Evolutionary conservation across 2,329 filamentous ascomycete genomes (phyloP).

Genomic region (Penicillium italicum): DNA sequence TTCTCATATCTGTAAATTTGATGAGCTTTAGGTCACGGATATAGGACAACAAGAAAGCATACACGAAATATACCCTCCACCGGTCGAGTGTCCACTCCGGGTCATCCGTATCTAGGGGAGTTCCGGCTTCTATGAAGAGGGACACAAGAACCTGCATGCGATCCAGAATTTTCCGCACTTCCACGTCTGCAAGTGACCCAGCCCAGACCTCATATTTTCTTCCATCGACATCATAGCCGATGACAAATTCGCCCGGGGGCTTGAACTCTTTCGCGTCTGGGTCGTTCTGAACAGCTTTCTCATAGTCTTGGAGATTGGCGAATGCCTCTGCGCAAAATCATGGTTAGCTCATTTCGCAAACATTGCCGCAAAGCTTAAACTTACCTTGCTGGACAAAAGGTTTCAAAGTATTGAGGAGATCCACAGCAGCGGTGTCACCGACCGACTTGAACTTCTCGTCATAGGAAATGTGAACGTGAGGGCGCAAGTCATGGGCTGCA

Average conservation of each 20-base stretch:
- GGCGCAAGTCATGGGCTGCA: conserved; percentile 70
- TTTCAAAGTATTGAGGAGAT: conserved; percentile 63
- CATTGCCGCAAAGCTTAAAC: conserved; percentile 21
- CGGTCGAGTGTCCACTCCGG: conserved; percentile 70
- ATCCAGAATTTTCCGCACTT: conserved; percentile 67
- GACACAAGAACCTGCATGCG: conserved; percentile 80
- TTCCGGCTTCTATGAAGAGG: conserved; percentile 92
- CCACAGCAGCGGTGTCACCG: conserved; percentile 64
- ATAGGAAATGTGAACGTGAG: conserved; percentile 68
- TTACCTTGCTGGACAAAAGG: conserved; percentile 65
- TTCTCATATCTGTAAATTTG: conserved; percentile 53
- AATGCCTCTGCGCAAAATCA: conserved; percentile 58
- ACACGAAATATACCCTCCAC: conserved; percentile 91
- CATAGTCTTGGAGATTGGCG: conserved; percentile 59
- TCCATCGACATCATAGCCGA: conserved; percentile 59
- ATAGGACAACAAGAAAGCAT: conserved; percentile 31
- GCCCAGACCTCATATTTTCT: conserved; percentile 81
- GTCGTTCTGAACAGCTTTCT: conserved; percentile 52
- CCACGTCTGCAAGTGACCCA: conserved; percentile 66
- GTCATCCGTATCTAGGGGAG: conserved; percentile 66
- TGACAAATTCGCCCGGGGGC: conserved; percentile 72
- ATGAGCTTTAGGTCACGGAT: conserved; percentile 16
- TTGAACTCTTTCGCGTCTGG: conserved; percentile 49
- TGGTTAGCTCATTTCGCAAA: not conserved
- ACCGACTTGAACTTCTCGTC: conserved; percentile 66